These are phyloP conservation scores for Colletotrichum tofieldiae DNA, from an alignment of 2,329 filamentous ascomycete genomes.

Conservation along the genomic window DNA sequence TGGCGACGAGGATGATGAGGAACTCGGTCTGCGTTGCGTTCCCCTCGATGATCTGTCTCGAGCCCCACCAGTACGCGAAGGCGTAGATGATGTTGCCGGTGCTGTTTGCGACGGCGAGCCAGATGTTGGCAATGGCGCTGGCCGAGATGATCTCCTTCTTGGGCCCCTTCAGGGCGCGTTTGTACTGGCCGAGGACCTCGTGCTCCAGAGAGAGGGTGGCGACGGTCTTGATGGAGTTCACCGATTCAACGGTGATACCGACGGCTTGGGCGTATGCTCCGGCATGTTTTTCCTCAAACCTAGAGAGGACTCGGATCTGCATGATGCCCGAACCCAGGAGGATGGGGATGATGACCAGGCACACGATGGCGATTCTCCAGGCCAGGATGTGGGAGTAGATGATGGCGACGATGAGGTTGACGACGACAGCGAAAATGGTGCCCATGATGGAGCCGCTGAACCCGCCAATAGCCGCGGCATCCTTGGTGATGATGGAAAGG, in stretches of 20 bases:
- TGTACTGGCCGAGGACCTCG: constrained; percentile 69
- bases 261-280: constrained; percentile 76
- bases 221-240: constrained; percentile 76
- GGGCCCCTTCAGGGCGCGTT: constrained; percentile 63
- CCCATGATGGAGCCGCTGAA: constrained; percentile 81
- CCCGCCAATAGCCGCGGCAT: constrained; percentile 77
- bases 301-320: constrained; percentile 74
- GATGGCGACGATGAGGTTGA: constrained; percentile 79
- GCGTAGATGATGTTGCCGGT: constrained; percentile 79
- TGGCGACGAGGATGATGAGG: constrained; percentile 80
- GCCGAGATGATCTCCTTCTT: constrained; percentile 69
- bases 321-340: constrained; percentile 79
- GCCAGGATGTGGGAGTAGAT: constrained; percentile 79
- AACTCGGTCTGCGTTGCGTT: constrained; percentile 78
- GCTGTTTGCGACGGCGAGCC: constrained; percentile 73
- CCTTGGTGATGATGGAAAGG: constrained; percentile 78
- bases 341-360: constrained; percentile 77
- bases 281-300: constrained; percentile 75
- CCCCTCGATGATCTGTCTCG: constrained; percentile 77
- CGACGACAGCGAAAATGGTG: constrained; percentile 76
- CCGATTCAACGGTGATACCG: constrained; percentile 77
- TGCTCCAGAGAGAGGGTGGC: constrained; percentile 69
- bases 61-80: constrained; percentile 86
- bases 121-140: constrained; percentile 69
- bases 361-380: constrained; percentile 84